Percentiles rank a stretch among this genome's conserved stretches.
Conservation (phyloP, 2,329 filamentous ascomycete genomes). For the Aspergillus fructus region DNA sequence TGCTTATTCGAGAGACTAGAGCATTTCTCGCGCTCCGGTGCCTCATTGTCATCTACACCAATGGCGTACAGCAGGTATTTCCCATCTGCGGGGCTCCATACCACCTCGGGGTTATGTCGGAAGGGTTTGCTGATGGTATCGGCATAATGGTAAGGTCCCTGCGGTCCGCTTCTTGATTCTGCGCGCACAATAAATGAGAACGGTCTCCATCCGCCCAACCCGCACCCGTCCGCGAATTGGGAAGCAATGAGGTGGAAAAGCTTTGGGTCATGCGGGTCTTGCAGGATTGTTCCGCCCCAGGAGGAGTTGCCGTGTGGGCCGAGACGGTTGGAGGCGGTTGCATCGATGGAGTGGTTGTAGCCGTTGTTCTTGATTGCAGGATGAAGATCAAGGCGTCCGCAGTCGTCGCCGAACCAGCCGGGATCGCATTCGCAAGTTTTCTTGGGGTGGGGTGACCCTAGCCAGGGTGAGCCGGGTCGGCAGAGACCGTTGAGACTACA, state of each 20-base stretch:
- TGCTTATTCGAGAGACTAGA: conserved; percentile 5
- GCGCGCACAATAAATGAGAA: conserved; percentile 48
- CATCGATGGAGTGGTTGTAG: conserved; percentile 45
- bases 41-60: conserved; percentile 33
- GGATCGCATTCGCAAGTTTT: conserved; percentile 32
- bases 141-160: conserved; percentile 46
- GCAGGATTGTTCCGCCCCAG: conserved; percentile 50
- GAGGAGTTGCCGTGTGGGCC: conserved; percentile 43
- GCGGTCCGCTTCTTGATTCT: conserved; percentile 44
- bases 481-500: conserved; percentile 45
- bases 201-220: conserved; percentile 49
- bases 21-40: conserved; percentile 18
- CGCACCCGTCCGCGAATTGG: conserved; percentile 49
- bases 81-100: conserved; percentile 47
- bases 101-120: conserved; percentile 47
- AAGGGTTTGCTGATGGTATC: conserved; percentile 45
- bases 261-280: conserved; percentile 37
- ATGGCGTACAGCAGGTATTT: conserved; percentile 50
- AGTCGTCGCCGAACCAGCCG: conserved; percentile 47
- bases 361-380: conserved; percentile 43
- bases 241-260: conserved; percentile 50
- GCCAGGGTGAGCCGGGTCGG: background rate
- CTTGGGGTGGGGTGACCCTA: background rate
- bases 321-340: conserved; percentile 4
- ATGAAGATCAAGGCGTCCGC: conserved; percentile 46